These are phyloP conservation scores for Lactarius vividus DNA, from an alignment of 768 basidiomycete species.

Conservation along the genomic window DNA sequence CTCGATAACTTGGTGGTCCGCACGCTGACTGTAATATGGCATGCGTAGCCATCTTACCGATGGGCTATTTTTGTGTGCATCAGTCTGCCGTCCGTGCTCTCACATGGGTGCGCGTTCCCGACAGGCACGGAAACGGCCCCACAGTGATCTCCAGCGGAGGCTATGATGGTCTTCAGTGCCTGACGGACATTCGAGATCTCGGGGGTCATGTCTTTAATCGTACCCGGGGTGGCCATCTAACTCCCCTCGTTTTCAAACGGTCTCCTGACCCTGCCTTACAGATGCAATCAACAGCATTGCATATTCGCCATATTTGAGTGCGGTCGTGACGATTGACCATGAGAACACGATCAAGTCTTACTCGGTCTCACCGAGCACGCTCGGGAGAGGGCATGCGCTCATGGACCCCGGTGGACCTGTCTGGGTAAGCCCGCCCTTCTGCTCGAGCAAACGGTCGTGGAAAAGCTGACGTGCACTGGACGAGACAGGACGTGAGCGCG, in stretches of 20 bases:
- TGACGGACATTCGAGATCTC: slow-evolving; percentile 75
- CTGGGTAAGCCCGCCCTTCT: slow-evolving; percentile 59
- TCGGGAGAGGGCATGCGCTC: slow-evolving; percentile 69
- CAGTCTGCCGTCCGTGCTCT: slow-evolving; percentile 78
- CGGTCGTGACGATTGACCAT: slow-evolving; percentile 75
- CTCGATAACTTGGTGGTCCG: neutral
- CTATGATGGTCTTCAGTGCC: slow-evolving; percentile 72
- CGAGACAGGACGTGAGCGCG: slow-evolving; percentile 56
- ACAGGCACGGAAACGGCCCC: slow-evolving; percentile 54
- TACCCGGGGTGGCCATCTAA: slow-evolving; percentile 57
- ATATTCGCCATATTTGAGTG: slow-evolving; percentile 66
- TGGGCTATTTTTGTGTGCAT: slow-evolving; percentile 70
- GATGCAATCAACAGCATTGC: slow-evolving; percentile 69
- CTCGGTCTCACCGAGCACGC: slow-evolving; percentile 66
- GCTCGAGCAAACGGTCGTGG: neutral
- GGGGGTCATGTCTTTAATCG: slow-evolving; percentile 68
- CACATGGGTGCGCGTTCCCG: slow-evolving; percentile 71
- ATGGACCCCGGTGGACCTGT: slow-evolving; percentile 76
- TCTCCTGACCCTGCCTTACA: slow-evolving; percentile 32
- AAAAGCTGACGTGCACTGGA: neutral
- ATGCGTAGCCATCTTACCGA: slow-evolving; percentile 50
- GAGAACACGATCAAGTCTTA: slow-evolving; percentile 79
- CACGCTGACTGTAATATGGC: neutral
- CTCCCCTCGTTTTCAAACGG: slow-evolving; percentile 3
- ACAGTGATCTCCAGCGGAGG: slow-evolving; percentile 74